Evolutionary conservation across 2,329 filamentous ascomycete genomes (phyloP).

Genomic region (Metarhizium anisopliae): DNA sequence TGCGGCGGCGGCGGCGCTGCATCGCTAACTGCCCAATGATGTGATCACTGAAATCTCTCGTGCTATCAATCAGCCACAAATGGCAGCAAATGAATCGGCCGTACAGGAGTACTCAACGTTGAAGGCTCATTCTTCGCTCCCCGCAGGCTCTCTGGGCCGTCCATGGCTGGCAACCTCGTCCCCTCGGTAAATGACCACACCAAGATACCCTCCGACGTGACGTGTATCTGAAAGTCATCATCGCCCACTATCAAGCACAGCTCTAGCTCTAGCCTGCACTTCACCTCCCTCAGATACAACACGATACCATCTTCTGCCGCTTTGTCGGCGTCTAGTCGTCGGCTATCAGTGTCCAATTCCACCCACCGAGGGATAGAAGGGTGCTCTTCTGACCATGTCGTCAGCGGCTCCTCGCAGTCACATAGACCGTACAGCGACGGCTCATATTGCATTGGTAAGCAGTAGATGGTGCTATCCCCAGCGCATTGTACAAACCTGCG

Average conservation of each 20-base stretch:
- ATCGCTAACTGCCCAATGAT: too few species aligned
- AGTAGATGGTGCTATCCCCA: neutral
- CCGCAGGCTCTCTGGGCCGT: neutral
- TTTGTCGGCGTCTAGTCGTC: neutral
- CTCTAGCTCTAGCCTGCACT: too few species aligned
- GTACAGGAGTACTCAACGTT: too few species aligned
- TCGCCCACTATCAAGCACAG: neutral
- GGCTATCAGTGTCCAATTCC: neutral
- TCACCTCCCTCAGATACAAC: neutral
- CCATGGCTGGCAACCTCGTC: neutral
- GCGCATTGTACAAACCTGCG: neutral
- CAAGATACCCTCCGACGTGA: neutral
- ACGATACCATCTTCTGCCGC: neutral
- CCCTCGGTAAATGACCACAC: neutral
- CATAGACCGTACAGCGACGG: neutral
- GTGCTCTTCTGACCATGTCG: slow-evolving; percentile 1
- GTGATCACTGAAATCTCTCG: too few species aligned
- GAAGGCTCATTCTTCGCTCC: neutral
- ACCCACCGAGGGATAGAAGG: neutral
- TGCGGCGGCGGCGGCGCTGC: too few species aligned
- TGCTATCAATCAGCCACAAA: neutral
- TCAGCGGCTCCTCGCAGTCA: neutral
- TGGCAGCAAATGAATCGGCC: neutral
- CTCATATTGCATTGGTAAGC: neutral
- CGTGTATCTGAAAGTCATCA: slow-evolving; percentile 2